These are phyloP conservation scores for Quillaja saponaria DNA, from an alignment of 306 rosid genomes.

Conservation along the genomic window DNA sequence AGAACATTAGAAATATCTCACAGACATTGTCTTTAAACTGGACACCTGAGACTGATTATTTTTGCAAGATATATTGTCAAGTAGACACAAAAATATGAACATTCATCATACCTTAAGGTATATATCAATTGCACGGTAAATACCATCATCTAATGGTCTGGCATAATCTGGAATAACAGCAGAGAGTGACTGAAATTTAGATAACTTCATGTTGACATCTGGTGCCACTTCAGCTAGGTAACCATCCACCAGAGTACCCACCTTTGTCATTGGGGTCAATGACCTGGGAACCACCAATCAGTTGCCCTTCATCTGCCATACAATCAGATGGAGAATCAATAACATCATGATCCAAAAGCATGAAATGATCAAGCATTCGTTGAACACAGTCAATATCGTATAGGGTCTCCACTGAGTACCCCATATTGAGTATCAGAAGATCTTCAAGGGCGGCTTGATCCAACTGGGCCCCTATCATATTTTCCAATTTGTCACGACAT, in stretches of 20 bases:
- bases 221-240: conserved; percentile 92
- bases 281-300: conserved; percentile 48
- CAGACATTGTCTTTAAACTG: neutral
- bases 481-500: conserved; percentile 64
- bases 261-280: conserved; percentile 54
- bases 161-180: conserved; percentile 76
- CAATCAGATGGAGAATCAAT: conserved; percentile 44
- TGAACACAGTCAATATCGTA: conserved; percentile 85
- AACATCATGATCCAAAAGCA: conserved; percentile 50
- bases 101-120: conserved; percentile 70
- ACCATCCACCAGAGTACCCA: conserved; percentile 75
- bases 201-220: conserved; percentile 69
- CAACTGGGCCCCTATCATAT: conserved; percentile 66
- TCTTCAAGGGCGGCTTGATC: conserved; percentile 77
- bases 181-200: conserved; percentile 76
- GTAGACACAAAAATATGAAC: neutral
- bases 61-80: conserved; percentile 5
- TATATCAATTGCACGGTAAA: conserved; percentile 82
- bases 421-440: conserved; percentile 78
- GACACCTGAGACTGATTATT: neutral
- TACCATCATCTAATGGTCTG: conserved; percentile 74
- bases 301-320: conserved; percentile 53
- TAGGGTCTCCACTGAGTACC: conserved; percentile 77
- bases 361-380: conserved; percentile 85
- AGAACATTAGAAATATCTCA: neutral